Evolutionary conservation across 2,329 filamentous ascomycete genomes (phyloP).

Genomic region (Stagonosporopsis chrysanthemi): DNA sequence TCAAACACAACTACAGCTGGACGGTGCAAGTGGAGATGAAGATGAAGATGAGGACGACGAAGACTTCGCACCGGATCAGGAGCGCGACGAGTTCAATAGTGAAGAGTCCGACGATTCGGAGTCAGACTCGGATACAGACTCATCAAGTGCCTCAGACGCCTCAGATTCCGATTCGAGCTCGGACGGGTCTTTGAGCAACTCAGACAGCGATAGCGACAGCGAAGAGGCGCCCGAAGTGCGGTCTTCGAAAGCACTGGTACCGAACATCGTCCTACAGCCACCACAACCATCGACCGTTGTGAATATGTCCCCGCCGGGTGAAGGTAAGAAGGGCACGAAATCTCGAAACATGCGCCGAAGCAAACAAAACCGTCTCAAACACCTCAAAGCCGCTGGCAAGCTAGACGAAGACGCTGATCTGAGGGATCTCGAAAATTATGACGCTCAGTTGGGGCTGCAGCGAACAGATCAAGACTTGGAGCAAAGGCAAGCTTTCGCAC

Average conservation of each 20-base stretch:
- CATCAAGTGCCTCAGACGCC: slow-evolving; percentile 36
- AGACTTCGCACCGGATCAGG: slow-evolving; percentile 37
- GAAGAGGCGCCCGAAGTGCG: slow-evolving; percentile 37
- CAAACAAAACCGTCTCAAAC: slow-evolving; percentile 57
- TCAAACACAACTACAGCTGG: slow-evolving; percentile 15
- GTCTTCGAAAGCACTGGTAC: slow-evolving; percentile 28
- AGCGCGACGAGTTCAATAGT: slow-evolving; percentile 20
- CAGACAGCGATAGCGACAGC: slow-evolving; percentile 51
- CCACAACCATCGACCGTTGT: neutral
- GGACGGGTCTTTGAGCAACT: slow-evolving; percentile 34
- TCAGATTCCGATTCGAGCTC: slow-evolving; percentile 38
- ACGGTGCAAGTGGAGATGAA: slow-evolving; percentile 31
- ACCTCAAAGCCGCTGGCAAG: slow-evolving; percentile 62
- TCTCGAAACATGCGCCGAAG: slow-evolving; percentile 64
- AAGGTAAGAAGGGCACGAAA: slow-evolving; percentile 61
- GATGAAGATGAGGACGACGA: slow-evolving; percentile 39
- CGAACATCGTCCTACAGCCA: slow-evolving; percentile 2
- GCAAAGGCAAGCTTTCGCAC: slow-evolving; percentile 18
- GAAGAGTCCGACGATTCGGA: slow-evolving; percentile 24
- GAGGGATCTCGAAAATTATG: slow-evolving; percentile 58
- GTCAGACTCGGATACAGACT: slow-evolving; percentile 25
- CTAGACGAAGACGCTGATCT: slow-evolving; percentile 61
- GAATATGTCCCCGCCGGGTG: slow-evolving; percentile 51
- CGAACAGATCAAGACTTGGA: neutral
- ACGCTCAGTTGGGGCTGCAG: slow-evolving; percentile 39